Percentiles rank a stretch among this genome's conserved stretches.
Evolutionary conservation across 176 grass and related monocot genomes (phyloP).

Genomic region (Eleusine coracana): DNA sequence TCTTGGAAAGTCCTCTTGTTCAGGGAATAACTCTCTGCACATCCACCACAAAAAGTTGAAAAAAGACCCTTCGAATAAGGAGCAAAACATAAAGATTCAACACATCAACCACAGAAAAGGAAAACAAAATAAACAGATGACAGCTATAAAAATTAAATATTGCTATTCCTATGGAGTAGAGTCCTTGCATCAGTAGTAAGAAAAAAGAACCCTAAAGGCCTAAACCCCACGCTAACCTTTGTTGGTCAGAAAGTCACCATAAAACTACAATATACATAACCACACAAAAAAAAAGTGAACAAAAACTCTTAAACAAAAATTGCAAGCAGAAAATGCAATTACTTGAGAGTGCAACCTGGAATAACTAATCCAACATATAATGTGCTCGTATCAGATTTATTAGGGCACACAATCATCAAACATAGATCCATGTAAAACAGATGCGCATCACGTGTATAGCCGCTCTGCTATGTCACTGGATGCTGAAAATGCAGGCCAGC

Average conservation of each 20-base stretch:
- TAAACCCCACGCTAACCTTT: neutral
- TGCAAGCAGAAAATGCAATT: neutral
- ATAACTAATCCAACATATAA: neutral
- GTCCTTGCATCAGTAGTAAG: neutral
- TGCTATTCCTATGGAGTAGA: conserved; percentile 3
- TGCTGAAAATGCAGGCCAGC: neutral
- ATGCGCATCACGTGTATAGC: neutral
- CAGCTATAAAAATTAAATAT: neutral
- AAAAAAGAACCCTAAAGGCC: neutral
- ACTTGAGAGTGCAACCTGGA: neutral
- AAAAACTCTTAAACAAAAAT: neutral
- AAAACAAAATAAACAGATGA: conserved; percentile 7
- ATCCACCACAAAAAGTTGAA: conserved; percentile 24
- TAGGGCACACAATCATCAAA: neutral
- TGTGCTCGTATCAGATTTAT: neutral
- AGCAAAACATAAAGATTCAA: conserved; percentile 1
- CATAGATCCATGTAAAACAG: neutral
- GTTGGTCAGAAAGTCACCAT: neutral
- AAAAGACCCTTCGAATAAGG: neutral
- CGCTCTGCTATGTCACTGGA: neutral
- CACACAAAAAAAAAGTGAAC: neutral
- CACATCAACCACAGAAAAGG: conserved; percentile 10
- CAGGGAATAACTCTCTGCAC: neutral
- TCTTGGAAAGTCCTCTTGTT: conserved; percentile 40
- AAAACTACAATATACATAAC: neutral